Base-by-base conservation (phyloP, 768 basidiomycete species). In the Coprinellus aureogranulatus region DNA sequence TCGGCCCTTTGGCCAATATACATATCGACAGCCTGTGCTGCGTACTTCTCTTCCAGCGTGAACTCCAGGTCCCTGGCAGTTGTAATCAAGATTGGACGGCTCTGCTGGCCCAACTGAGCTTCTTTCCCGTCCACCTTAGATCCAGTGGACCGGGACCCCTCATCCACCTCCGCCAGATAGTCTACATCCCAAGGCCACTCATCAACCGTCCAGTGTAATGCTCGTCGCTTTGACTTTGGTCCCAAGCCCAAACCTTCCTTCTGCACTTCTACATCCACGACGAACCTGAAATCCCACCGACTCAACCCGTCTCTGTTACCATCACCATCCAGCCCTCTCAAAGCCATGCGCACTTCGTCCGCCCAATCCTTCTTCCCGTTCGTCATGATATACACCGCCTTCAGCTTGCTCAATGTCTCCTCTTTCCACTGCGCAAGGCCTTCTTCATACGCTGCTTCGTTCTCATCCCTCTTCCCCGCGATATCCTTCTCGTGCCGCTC, bases 21-120 rank as follows among this genome's bases (percentile, higher is more conserved):
- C 87, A 89, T 88, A 68, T 90, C 88, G 63, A 86, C 68, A 3
- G 82, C 78, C 67, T 86, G 83, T 22, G 78, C 72, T 11, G 86
- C 78, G 11, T 79, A 80, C 59, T 79, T 78, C 54, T 82, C 80
- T 64, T 86, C 84, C 78, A 77, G 77, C 11, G 70, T 75, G 20
- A 87, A 62, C 30, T 64, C 54, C 45, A 89, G 60, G 65, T 89
- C 86, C 23, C 81, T 70, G 54, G 83, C 86, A 28, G 77, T 85
- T 37, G n/a, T 54, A 51, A 26, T 54, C 31, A 14, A 26, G 41
- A 27, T 48, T 37, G 6, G 26, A 23, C 8, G 44, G n/a, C 25
- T 9, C n/a, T 1, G 25, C 25, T 11, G 4, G 14, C 12, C 39
- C 28, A 27, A 26, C 20, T 14, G 26, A 42, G 20, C 10, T 39